Conservation (phyloP, 768 basidiomycete species). For the Ramaria sp. region DNA sequence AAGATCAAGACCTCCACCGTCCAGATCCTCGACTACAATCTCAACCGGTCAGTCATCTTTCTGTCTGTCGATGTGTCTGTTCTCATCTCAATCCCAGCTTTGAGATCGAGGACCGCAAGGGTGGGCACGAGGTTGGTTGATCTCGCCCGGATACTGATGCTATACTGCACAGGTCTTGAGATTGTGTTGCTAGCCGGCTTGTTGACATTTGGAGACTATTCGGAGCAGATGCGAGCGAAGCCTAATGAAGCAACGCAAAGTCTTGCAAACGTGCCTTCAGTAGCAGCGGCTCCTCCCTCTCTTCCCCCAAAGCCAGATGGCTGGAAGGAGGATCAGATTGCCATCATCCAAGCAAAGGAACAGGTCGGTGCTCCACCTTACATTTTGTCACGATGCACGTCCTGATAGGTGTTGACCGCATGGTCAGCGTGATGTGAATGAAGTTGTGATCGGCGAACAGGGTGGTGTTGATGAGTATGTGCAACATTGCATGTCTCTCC, state of each 20-base stretch:
- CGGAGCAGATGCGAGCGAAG: slow-evolving; percentile 38
- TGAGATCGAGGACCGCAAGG: slow-evolving; percentile 73
- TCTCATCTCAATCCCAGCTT: slow-evolving; percentile 36
- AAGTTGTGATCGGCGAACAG: slow-evolving; percentile 59
- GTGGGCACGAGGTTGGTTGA: slow-evolving; percentile 1
- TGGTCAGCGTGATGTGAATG: slow-evolving; percentile 34
- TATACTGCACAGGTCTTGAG: slow-evolving; percentile 45
- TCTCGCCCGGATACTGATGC: background rate
- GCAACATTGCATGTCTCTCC: slow-evolving; percentile 48
- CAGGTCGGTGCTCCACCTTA: background rate
- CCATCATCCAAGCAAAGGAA: slow-evolving; percentile 44
- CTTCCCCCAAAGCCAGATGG: slow-evolving; percentile 13
- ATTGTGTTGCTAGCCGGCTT: slow-evolving; percentile 69
- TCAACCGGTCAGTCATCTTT: slow-evolving; percentile 45
- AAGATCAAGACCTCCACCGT: slow-evolving; percentile 52
- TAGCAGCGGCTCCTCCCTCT: slow-evolving; percentile 20
- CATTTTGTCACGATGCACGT: background rate
- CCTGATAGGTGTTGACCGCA: background rate
- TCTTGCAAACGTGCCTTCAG: slow-evolving; percentile 2
- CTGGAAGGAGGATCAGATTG: slow-evolving; percentile 57
- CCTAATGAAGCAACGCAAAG: background rate
- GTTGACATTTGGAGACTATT: slow-evolving; percentile 65
- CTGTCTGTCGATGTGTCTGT: background rate
- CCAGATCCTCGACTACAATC: slow-evolving; percentile 78
- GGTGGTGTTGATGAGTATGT: slow-evolving; percentile 59